Conservation (phyloP, 495 filamentous ascomycete genomes). For the Talaromyces thailandensis region DNA sequence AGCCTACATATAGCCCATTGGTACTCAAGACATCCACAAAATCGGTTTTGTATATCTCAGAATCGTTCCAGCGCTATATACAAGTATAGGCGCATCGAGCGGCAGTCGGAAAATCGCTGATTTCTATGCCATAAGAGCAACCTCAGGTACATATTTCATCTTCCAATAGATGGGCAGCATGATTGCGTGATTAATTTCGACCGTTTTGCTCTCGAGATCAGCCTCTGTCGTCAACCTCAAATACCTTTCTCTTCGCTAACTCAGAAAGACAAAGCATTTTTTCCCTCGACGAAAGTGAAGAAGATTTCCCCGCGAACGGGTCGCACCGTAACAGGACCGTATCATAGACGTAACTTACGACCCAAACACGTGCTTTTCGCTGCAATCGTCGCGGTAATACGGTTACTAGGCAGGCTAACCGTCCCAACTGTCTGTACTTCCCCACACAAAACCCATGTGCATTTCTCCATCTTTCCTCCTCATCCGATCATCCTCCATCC, state of each 20-base stretch:
- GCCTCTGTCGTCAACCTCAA: neutral
- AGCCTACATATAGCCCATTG: neutral
- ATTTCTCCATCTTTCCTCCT: neutral
- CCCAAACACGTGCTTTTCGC: neutral
- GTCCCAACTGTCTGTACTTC: neutral
- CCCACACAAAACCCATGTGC: neutral
- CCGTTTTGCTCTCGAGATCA: neutral
- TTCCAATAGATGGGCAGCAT: neutral
- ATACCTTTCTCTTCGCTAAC: neutral
- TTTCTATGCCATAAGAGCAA: neutral
- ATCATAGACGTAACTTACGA: neutral
- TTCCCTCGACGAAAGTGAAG: neutral
- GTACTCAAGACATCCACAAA: neutral
- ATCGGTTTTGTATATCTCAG: neutral
- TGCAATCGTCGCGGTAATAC: neutral
- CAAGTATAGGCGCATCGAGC: conserved; percentile 1
- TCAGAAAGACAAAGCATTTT: neutral
- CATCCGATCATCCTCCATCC: neutral
- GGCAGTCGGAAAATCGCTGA: neutral
- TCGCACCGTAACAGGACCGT: neutral
- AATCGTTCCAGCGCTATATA: neutral
- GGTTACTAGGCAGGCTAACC: neutral
- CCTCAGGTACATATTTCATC: neutral
- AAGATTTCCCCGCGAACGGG: neutral
- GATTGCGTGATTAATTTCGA: neutral